Evolutionary conservation across 371 early-diverging fungal species (phyloP).

Genomic region (Blyttiomyces sp.): DNA sequence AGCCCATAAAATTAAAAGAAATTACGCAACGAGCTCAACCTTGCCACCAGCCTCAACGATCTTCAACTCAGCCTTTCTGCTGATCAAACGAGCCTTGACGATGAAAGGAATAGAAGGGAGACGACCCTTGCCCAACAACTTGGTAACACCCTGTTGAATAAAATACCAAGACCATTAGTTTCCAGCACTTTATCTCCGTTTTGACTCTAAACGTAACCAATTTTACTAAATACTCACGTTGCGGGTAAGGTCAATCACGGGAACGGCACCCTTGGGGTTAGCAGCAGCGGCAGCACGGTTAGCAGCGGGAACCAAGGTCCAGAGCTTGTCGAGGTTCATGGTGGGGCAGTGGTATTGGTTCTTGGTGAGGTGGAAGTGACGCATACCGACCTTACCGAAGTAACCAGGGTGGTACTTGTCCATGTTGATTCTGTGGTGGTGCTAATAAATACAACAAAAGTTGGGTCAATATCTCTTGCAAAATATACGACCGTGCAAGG

Average conservation of each 20-base stretch:
- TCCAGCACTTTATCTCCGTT: too few species aligned
- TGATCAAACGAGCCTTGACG: constrained; percentile 96
- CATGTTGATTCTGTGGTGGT: constrained; percentile 99
- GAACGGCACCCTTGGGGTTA: constrained; percentile 84
- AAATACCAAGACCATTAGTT: constrained; percentile 17
- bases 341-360: constrained; percentile 85
- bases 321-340: constrained; percentile 93
- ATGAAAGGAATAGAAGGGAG: constrained; percentile 92
- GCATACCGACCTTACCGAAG: constrained; percentile 99
- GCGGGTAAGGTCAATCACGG: constrained; percentile 89
- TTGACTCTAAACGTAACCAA: not conserved
- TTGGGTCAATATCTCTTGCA: not conserved
- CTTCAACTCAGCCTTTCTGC: constrained; percentile 95
- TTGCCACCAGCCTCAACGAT: constrained; percentile 98
- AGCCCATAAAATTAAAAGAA: not conserved
- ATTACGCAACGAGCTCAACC: constrained; percentile 69
- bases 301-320: constrained; percentile 92
- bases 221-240: constrained; percentile 49
- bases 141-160: constrained; percentile 83
- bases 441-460: too few species aligned
- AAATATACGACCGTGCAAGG: not conserved
- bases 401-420: constrained; percentile 99
- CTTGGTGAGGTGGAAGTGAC: constrained; percentile 96
- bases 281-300: constrained; percentile 79
- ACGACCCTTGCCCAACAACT: constrained; percentile 96